phyloP scores from a whole-genome alignment of 2,329 filamentous ascomycete genomes.

The Penicillium sp. region DNA sequence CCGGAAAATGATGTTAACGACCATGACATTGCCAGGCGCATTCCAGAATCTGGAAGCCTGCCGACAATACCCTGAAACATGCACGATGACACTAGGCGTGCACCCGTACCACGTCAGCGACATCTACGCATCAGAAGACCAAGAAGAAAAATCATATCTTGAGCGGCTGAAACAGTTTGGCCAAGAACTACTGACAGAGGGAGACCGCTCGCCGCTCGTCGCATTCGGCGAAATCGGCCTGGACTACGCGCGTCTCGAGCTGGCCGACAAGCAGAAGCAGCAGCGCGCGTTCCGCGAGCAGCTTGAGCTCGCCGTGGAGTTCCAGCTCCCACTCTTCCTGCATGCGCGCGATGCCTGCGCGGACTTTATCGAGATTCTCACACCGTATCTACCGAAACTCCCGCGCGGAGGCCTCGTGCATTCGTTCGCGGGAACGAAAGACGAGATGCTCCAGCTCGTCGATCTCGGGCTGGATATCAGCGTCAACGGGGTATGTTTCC shows the following conservation, averaged over 20 bases:
- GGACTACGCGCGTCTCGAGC: slow-evolving; percentile 55
- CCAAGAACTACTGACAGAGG: slow-evolving; percentile 29
- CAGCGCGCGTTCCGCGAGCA: slow-evolving; percentile 48
- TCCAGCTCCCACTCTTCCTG: slow-evolving; percentile 39
- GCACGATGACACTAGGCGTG: slow-evolving; percentile 55
- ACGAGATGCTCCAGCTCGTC: slow-evolving; percentile 48
- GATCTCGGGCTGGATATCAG: slow-evolving; percentile 50
- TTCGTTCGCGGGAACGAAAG: slow-evolving; percentile 78
- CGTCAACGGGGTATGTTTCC: slow-evolving; percentile 58
- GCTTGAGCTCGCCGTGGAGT: slow-evolving; percentile 44
- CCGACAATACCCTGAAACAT: slow-evolving; percentile 36
- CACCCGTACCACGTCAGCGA: slow-evolving; percentile 58
- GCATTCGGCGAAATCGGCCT: slow-evolving; percentile 58
- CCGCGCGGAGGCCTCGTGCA: slow-evolving; percentile 73
- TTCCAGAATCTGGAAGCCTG: slow-evolving; percentile 49
- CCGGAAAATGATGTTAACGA: slow-evolving; percentile 33
- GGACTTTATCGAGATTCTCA: slow-evolving; percentile 51
- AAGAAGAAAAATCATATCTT: slow-evolving; percentile 12
- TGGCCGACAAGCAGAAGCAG: slow-evolving; percentile 50
- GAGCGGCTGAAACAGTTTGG: slow-evolving; percentile 23
- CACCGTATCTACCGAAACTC: slow-evolving; percentile 44
- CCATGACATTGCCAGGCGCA: slow-evolving; percentile 48
- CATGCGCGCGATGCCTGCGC: slow-evolving; percentile 49
- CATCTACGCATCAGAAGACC: slow-evolving; percentile 37
- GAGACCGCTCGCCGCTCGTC: slow-evolving; percentile 38